Base-by-base conservation (phyloP, 192 early-diverging fungal species). In the Obelidium mucronatum region DNA sequence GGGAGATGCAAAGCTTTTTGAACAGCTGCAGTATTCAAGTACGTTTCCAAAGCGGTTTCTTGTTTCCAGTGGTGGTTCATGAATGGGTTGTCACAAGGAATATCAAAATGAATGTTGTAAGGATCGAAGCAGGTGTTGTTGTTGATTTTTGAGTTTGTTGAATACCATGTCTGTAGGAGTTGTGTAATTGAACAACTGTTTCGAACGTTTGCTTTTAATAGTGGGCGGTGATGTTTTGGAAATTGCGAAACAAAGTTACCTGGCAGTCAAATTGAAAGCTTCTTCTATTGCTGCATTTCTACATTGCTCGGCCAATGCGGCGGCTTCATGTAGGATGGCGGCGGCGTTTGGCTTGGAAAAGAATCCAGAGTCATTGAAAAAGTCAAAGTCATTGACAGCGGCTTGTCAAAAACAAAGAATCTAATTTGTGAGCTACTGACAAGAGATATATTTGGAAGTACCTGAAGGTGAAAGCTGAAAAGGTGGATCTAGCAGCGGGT, bases 401-500 rank as follows among this genome's bases (percentile, higher is more conserved):
- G 55, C 22, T 26, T 22, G 55, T 58, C 17, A 24, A 22, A 8
- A 24, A 11, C 11, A 28, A 28, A 26, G 55, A 31, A 24, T 58
- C 8, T 58, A 58, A 58, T 48, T 15, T 48, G 44, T 19, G 8
- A 19, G 44, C 19, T 15, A 48, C 19, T 48, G 44, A 48, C 8
- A 48, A 48, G 8, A 48, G 8, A 48, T 48, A 19, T 48, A 0
- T 15, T 6, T 48, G 44, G 8, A 48, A 6, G 44, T 19, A 48
- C 8, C 44, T 48, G 44, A 48, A 15, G 44, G 44, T 48, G 44
- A 19, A 19, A 15, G 19, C 44, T 48, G 44, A 6, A 48, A 48
- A 48, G 40, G 33, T 2, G 58, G 81, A 76, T 40, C 86, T 86
- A 44, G 75, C 71, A 87, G 36, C 28, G 78, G 81, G 66, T 88